Percentiles rank a stretch among this genome's conserved stretches.
Conservation (phyloP, 129 eudicot species). For the Pulicaria dysenterica region DNA sequence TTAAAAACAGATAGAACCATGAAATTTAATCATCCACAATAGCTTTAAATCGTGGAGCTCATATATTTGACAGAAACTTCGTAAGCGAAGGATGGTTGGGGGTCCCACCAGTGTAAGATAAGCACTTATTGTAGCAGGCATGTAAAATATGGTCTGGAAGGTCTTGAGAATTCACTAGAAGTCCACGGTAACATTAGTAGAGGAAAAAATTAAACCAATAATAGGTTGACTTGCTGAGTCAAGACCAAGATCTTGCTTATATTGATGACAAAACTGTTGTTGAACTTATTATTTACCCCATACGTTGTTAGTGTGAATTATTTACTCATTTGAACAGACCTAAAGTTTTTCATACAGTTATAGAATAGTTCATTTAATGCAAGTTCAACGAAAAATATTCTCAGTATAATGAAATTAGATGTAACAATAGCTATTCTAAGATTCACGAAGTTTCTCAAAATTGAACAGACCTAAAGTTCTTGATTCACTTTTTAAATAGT, state of each 20-base stretch:
- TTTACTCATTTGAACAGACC: conserved; percentile 8
- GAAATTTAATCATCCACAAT: not conserved
- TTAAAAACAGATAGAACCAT: not conserved
- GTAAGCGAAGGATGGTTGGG: not conserved
- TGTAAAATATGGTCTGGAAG: conserved; percentile 1
- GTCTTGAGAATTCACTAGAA: not conserved
- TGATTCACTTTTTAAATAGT: conserved; percentile 12
- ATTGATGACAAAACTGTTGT: conserved; percentile 2
- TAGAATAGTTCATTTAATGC: not conserved
- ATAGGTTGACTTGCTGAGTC: not conserved
- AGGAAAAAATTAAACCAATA: too few species aligned
- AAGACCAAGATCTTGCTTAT: conserved; percentile 6
- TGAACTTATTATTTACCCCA: not conserved
- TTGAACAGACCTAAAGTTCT: conserved; percentile 15
- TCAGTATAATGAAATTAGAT: conserved; percentile 10
- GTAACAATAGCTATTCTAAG: conserved; percentile 61
- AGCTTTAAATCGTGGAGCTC: not conserved
- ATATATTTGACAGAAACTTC: not conserved
- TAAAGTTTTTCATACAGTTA: conserved; percentile 17
- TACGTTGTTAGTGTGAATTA: conserved; percentile 6
- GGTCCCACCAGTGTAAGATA: not conserved
- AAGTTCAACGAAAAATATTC: not conserved
- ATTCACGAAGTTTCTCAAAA: conserved; percentile 57
- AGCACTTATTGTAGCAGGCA: conserved; percentile 1
- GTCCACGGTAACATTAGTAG: too few species aligned